phyloP scores from a whole-genome alignment of 108 stramenopile genomes.

The Pseudonitzschia pungens region DNA sequence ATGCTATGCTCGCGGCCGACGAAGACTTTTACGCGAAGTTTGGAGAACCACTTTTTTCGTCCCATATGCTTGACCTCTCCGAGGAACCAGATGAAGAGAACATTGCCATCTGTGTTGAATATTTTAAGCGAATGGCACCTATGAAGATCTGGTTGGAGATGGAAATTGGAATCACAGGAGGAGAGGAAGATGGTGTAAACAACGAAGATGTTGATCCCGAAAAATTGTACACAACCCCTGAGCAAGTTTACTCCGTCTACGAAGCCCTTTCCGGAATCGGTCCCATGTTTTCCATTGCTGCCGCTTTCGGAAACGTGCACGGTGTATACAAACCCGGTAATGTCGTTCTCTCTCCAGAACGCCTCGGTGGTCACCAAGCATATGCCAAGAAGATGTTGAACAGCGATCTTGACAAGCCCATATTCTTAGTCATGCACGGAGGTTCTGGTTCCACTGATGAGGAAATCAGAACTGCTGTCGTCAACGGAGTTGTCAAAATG shows the following conservation, averaged over 20 bases:
- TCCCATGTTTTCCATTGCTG: conserved; percentile 93
- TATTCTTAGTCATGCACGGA: conserved; percentile 97
- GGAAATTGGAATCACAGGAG: conserved; percentile 98
- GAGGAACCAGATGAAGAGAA: conserved; percentile 94
- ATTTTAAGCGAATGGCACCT: conserved; percentile 88
- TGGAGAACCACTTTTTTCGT: conserved; percentile 90
- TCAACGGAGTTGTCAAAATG: conserved; percentile 96
- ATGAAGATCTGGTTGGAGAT: conserved; percentile 98
- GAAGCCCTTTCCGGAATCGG: conserved; percentile 85
- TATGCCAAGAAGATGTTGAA: conserved; percentile 80
- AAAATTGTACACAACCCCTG: conserved; percentile 97
- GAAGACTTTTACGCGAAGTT: conserved; percentile 89
- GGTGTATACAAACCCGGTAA: conserved; percentile 98
- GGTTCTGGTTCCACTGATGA: conserved; percentile 94
- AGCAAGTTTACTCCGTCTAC: conserved; percentile 90
- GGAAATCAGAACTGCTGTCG: conserved; percentile 88
- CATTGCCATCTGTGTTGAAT: conserved; percentile 91
- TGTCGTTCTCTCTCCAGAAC: conserved; percentile 86
- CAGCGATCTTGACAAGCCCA: conserved; percentile 67
- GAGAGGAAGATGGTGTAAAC: conserved; percentile 98
- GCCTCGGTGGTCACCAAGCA: conserved; percentile 85
- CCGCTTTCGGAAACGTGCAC: conserved; percentile 96
- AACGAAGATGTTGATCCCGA: conserved; percentile 93
- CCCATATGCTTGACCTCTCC: conserved; percentile 93
- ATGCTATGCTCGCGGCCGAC: conserved; percentile 94